Conservation (phyloP, 345 rosid genomes). For the Acer negundo region DNA sequence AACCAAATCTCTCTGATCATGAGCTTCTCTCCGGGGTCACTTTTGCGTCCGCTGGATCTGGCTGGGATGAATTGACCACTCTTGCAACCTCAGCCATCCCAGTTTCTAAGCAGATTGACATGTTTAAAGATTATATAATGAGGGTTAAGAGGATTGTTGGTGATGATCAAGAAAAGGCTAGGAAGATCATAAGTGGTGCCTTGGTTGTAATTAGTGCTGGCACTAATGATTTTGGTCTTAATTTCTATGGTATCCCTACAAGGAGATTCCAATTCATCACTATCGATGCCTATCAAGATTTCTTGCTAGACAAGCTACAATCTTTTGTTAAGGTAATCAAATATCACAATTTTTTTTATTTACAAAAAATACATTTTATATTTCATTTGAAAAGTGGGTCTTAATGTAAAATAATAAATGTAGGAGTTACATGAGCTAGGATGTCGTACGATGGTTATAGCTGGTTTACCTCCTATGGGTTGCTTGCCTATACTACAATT, state of each 20-base stretch:
- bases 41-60: conserved; percentile 52
- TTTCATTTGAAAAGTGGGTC: neutral
- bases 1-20: conserved; percentile 19
- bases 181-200: conserved; percentile 38
- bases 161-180: conserved; percentile 31
- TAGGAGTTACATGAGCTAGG: conserved; percentile 58
- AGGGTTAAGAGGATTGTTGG: conserved; percentile 39
- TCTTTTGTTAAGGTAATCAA: conserved; percentile 45
- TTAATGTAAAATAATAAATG: neutral
- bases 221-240: conserved; percentile 52
- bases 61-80: conserved; percentile 47
- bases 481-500: conserved; percentile 60
- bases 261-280: conserved; percentile 34
- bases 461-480: conserved; percentile 68
- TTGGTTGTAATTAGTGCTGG: conserved; percentile 64
- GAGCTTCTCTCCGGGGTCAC: conserved; percentile 46
- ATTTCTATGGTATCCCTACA: conserved; percentile 45
- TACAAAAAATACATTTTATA: neutral
- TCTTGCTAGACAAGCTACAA: conserved; percentile 34
- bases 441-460: conserved; percentile 45
- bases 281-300: conserved; percentile 47
- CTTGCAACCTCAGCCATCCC: conserved; percentile 30
- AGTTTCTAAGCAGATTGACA: conserved; percentile 37
- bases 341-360: neutral
- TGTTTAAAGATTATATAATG: conserved; percentile 38